phyloP scores from a whole-genome alignment of 2,329 filamentous ascomycete species.

The Beauveria pseudobassiana region DNA sequence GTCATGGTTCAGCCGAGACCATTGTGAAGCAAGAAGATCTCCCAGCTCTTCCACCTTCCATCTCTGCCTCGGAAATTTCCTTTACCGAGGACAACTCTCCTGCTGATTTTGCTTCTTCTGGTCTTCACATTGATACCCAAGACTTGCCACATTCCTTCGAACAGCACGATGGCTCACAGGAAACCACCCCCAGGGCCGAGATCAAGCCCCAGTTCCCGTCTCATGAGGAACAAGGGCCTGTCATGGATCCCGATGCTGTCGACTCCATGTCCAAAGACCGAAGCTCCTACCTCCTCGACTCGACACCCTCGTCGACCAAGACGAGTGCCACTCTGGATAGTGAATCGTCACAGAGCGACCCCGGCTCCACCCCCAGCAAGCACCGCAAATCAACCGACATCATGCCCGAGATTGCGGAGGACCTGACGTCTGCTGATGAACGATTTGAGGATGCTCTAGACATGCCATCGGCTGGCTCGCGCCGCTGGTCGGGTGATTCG shows the following conservation, averaged over 20 bases:
- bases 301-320: slow-evolving; percentile 28
- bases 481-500: slow-evolving; percentile 15
- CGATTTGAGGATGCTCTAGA: slow-evolving; percentile 29
- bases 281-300: slow-evolving; percentile 34
- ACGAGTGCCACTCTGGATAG: slow-evolving; percentile 20
- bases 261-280: slow-evolving; percentile 35
- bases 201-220: slow-evolving; percentile 23
- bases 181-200: slow-evolving; percentile 61
- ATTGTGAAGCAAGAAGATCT: slow-evolving; percentile 29
- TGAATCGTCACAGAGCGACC: slow-evolving; percentile 17
- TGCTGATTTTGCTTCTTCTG: slow-evolving; percentile 17
- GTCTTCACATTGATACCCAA: slow-evolving; percentile 35
- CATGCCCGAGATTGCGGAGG: slow-evolving; percentile 21
- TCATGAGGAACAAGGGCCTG: slow-evolving; percentile 13
- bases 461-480: slow-evolving; percentile 11
- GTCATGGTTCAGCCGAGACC: slow-evolving; percentile 28
- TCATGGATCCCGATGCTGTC: slow-evolving; percentile 31
- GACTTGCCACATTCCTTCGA: slow-evolving; percentile 23
- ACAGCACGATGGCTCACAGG: slow-evolving; percentile 53
- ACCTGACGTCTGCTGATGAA: slow-evolving; percentile 27
- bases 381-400: slow-evolving; percentile 12
- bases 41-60: slow-evolving; percentile 41
- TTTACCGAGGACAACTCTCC: slow-evolving; percentile 21
- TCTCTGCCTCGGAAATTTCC: slow-evolving; percentile 25
- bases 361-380: slow-evolving; percentile 20